Conservation (phyloP, 306 rosid species). For the Cucurbita moschata region DNA sequence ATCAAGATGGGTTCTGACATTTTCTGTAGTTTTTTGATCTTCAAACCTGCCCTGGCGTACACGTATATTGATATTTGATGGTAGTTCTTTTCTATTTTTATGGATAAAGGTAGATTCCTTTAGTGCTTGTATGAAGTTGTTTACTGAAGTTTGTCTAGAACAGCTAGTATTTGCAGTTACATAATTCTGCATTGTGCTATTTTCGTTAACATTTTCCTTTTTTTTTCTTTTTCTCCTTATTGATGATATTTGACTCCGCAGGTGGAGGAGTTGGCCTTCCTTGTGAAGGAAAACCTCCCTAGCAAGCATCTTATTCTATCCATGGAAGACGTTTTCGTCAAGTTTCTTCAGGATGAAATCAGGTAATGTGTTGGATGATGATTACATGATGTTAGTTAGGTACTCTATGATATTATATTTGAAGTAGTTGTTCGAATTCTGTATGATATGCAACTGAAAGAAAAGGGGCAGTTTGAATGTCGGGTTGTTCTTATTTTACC, state of each 20-base stretch:
- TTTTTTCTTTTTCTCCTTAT: background rate
- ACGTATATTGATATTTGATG: background rate
- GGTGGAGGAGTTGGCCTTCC: conserved; percentile 97
- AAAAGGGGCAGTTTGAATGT: no score
- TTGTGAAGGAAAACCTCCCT: conserved; percentile 87
- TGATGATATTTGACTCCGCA: conserved; percentile 12
- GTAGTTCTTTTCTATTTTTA: background rate
- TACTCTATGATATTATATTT: no score
- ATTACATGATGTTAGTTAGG: background rate
- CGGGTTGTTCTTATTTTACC: no score
- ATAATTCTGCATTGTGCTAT: background rate
- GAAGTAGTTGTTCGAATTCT: no score
- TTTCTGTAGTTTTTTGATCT: background rate
- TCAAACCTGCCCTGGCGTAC: background rate
- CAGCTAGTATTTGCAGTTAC: background rate
- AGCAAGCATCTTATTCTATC: conserved; percentile 94
- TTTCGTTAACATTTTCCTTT: background rate
- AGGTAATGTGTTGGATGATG: conserved; percentile 35
- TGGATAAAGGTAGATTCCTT: background rate
- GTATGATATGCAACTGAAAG: no score
- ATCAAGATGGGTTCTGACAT: background rate
- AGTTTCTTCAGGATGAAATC: conserved; percentile 63
- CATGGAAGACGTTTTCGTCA: conserved; percentile 67
- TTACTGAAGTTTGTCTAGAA: background rate
- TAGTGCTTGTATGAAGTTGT: background rate